phyloP scores from a whole-genome alignment of 2,329 filamentous ascomycete species.

The Penicillium sp. region DNA sequence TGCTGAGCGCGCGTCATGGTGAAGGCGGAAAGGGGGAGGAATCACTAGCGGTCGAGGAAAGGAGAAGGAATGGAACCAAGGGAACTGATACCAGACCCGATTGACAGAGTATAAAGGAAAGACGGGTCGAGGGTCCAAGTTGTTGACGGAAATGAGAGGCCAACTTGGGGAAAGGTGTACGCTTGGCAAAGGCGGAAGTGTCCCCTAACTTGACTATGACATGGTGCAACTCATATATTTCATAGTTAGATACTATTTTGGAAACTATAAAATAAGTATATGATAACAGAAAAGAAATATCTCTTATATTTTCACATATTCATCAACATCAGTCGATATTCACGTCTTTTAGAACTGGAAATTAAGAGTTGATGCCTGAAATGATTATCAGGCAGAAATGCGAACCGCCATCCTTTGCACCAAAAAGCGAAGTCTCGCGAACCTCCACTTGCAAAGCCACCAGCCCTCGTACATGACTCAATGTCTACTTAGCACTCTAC shows the following conservation, averaged over 20 bases:
- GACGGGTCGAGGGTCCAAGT: conserved; percentile 8
- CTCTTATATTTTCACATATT: neutral
- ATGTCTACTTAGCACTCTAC: neutral
- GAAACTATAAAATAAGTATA: too few relatives aligned
- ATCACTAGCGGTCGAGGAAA: conserved; percentile 3
- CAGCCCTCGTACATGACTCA: neutral
- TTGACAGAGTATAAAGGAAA: conserved; percentile 17
- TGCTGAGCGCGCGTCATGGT: conserved; percentile 92
- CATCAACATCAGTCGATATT: neutral
- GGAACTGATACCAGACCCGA: conserved; percentile 6
- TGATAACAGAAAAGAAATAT: too few relatives aligned
- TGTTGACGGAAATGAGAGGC: conserved; percentile 10
- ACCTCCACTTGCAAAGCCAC: neutral
- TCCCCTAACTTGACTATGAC: neutral
- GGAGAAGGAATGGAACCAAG: conserved; percentile 6
- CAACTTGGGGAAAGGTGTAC: conserved; percentile 13
- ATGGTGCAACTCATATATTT: neutral
- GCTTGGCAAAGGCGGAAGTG: conserved; percentile 16
- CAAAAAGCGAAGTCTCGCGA: neutral
- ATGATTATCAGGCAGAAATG: conserved; percentile 16
- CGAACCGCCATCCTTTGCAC: conserved; percentile 3
- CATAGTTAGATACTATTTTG: too few relatives aligned
- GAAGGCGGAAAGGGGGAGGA: conserved; percentile 14
- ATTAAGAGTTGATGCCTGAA: conserved; percentile 16
- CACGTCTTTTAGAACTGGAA: neutral